Evolutionary conservation across 2,329 filamentous ascomycete genomes (phyloP), one percentile per base, ranked within the genome.

Genomic region (Aspergillus alliaceus): DNA sequence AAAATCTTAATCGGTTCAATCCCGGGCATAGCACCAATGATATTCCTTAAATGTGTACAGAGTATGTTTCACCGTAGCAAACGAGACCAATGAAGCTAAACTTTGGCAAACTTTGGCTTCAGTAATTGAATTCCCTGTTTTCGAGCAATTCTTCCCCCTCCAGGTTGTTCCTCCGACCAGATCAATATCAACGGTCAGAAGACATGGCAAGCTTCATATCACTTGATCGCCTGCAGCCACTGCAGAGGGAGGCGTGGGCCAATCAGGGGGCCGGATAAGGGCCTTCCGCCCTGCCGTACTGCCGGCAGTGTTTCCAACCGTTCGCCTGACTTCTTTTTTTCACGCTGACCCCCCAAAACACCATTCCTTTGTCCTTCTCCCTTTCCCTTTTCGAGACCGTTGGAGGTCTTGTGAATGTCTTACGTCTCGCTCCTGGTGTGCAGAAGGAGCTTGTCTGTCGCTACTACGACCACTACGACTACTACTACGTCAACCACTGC

Each of bases 321-420:
- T 48, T 59, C 55, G 48, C 52, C 58, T 57, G 54, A 54, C 54
- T 59, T 55, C 54, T 48, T 42, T 51, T 39, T 39, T 62, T 35
- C 50, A 32, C 24, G 40, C 24, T 29, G 22, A n/a, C 44, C 35
- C 54, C 40, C 51, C 49, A 52, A 52, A n/a, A n/a, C n/a, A n/a
- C 48, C 51, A 24, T 54, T 47, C 27, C 44, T 53, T 51, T 57
- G 56, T 59, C 53, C 57, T 58, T 56, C 57, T 60, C 58, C 60
- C 60, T 47, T 42, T 50, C 56, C 59, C 55, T 62, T 60, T 54
- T n/a, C 56, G 20, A 48, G 53, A 40, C 51, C 54, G 34, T 60
- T 57, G 56, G 59, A 12, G 58, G 54, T 56, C 57, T 62, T 58
- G 69, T 72, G 71, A 67, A 75, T 75, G 73, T 73, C 69, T 71